Percentiles rank a stretch among this genome's conserved stretches.
phyloP scores from a whole-genome alignment of 805 yeast genomes.

The Wickerhamomyces mucosus region DNA sequence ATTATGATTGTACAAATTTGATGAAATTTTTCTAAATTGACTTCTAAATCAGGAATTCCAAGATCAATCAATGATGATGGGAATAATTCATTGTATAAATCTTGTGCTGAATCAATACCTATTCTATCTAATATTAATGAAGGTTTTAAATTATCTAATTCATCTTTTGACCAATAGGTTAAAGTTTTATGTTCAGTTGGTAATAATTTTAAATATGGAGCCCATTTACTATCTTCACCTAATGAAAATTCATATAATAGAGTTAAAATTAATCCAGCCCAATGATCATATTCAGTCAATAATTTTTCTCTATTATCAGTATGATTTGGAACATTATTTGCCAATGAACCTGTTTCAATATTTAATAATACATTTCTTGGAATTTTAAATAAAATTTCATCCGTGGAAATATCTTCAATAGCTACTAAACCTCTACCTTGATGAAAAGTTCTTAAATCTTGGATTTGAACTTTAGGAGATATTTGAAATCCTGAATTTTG shows the following conservation, averaged over 20 bases:
- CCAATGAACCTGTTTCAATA: conserved; percentile 44
- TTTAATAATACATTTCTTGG: conserved; percentile 53
- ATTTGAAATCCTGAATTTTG: conserved; percentile 31
- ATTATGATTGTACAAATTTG: conserved; percentile 70
- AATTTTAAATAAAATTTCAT: conserved; percentile 59
- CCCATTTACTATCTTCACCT: conserved; percentile 49
- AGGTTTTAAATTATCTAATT: conserved; percentile 50
- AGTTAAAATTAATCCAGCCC: conserved; percentile 72
- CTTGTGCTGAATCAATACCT: conserved; percentile 60
- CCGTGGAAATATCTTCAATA: conserved; percentile 43
- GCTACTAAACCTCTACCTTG: conserved; percentile 83
- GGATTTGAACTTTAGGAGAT: conserved; percentile 47
- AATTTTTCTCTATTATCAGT: conserved; percentile 24
- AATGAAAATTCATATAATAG: conserved; percentile 51
- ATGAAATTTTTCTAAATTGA: conserved; percentile 52
- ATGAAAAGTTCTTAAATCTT: conserved; percentile 44
- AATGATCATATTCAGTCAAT: conserved; percentile 42
- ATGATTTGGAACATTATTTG: conserved; percentile 14
- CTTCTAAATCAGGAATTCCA: conserved; percentile 25
- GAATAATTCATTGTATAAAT: conserved; percentile 40
- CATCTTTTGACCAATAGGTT: conserved; percentile 71
- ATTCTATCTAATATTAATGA: conserved; percentile 61
- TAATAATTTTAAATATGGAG: conserved; percentile 58
- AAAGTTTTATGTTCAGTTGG: conserved; percentile 59
- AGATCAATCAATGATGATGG: conserved; percentile 30